Evolutionary conservation across 1,139 yeast species (phyloP), one percentile per base, ranked within the genome.

Genomic region (Blastobotrys persicus): DNA sequence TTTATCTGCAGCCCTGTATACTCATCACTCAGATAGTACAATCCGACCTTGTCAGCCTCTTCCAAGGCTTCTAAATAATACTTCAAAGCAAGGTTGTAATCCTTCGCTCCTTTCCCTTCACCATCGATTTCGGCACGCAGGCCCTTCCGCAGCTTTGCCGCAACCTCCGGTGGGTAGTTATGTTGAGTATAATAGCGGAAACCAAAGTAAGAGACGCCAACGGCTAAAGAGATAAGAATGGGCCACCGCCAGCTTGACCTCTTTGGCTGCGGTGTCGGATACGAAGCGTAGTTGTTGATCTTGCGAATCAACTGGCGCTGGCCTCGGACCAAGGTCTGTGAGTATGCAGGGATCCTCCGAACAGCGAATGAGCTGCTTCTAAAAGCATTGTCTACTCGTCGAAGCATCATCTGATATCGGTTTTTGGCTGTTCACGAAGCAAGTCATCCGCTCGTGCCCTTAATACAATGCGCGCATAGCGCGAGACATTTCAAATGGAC

Each of bases 1-100:
- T 89, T 88, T 63, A 91, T 72, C 61, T 88, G 95, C 51, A 91
- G 78, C 0, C 96, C 96, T 0, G 97, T 89, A 61, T 82, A 85
- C 59, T 83, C 86, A 57, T 85, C 88, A 46, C 79, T 73, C 31
- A 86, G 61, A 14, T 75, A 76, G 54, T 79, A 79, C 69, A 88
- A 64, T 19, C 78, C 73, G 41, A 74, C 60, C 13, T 63, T 59
- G 47, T 73, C 73, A 19, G 81, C 78, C 48, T 66, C 71, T 42
- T 73, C 67, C 31, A 77, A 58, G 0, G 80, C 81, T 54, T 76
- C 82, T 26, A 83, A 73, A 64, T 89, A 89, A 60, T 77, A 74
- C 54, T 79, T 77, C 53, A 88, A 70, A 0, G 97, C 96, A 52
- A 80, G 71, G 52, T 78, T 75, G 63, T 77, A 82, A 57, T 80